Conservation (phyloP, 2,329 filamentous ascomycete species). For the Colletotrichum falcatum region DNA sequence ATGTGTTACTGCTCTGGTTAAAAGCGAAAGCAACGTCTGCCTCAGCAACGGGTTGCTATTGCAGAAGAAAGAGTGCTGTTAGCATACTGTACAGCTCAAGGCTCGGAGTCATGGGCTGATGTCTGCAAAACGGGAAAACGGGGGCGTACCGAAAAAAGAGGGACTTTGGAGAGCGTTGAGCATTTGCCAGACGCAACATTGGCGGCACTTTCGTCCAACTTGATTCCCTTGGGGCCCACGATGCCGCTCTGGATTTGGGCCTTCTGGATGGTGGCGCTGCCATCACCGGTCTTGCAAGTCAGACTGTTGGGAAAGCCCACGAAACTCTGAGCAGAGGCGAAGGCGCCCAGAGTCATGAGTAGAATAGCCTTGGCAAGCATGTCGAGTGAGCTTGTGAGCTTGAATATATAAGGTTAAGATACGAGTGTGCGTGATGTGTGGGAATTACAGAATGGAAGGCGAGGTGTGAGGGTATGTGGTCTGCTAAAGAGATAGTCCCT, state of each 20-base stretch:
- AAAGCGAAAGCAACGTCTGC: not conserved
- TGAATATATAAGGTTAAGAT: not conserved
- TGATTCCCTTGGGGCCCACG: not conserved
- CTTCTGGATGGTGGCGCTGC: not conserved
- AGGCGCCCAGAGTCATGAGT: not conserved
- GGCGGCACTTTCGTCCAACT: not conserved
- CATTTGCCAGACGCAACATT: conserved; percentile 10
- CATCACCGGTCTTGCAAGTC: not conserved
- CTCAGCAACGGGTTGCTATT: not conserved
- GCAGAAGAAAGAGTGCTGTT: not conserved
- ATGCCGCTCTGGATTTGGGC: not conserved
- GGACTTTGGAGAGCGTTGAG: not conserved
- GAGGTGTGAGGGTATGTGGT: not conserved
- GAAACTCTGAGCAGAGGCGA: conserved; percentile 9
- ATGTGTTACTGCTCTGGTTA: not conserved
- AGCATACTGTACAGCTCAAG: not conserved
- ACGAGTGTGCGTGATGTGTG: too few relatives aligned
- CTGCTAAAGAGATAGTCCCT: too few relatives aligned
- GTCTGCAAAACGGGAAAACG: not conserved
- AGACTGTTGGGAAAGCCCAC: conserved; percentile 3
- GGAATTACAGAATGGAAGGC: not conserved
- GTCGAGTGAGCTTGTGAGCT: not conserved
- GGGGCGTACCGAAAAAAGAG: not conserved
- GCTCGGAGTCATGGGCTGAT: not conserved
- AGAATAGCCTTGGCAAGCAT: conserved; percentile 4